These are phyloP conservation scores for Quercus variabilis DNA, from an alignment of 306 rosid species.

Conservation along the genomic window DNA sequence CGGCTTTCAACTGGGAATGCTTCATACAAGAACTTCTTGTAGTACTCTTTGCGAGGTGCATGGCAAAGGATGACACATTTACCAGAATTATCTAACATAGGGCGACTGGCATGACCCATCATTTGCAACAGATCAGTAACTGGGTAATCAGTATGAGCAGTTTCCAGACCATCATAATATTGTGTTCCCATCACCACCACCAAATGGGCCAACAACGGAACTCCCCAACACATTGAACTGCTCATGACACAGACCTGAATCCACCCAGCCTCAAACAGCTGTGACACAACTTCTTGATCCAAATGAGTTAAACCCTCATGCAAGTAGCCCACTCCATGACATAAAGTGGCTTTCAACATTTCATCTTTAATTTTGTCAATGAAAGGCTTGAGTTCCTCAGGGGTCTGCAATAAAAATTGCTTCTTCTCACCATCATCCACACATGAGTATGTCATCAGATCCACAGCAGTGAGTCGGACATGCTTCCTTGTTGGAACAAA, in stretches of 20 bases:
- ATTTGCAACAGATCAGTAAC: conserved; percentile 90
- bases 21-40: conserved; percentile 87
- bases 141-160: conserved; percentile 85
- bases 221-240: conserved; percentile 94
- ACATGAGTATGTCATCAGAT: conserved; percentile 68
- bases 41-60: conserved; percentile 89
- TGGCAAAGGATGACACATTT: conserved; percentile 93
- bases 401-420: conserved; percentile 55
- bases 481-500: conserved; percentile 88
- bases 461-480: conserved; percentile 75
- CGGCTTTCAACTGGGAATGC: conserved; percentile 97
- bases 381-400: conserved; percentile 68
- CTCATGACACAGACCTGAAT: conserved; percentile 90
- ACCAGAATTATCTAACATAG: conserved; percentile 79
- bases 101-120: conserved; percentile 99
- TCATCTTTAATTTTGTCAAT: conserved; percentile 63
- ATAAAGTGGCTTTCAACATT: conserved; percentile 66
- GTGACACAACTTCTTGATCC: conserved; percentile 72
- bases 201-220: conserved; percentile 77
- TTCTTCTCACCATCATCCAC: conserved; percentile 57
- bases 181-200: conserved; percentile 99
- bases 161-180: conserved; percentile 84
- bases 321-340: conserved; percentile 88
- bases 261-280: conserved; percentile 78
- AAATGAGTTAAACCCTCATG: conserved; percentile 77